Evolutionary conservation across 139 green algal genomes (phyloP).

Genomic region (Tetradesmus lagerheimii): DNA sequence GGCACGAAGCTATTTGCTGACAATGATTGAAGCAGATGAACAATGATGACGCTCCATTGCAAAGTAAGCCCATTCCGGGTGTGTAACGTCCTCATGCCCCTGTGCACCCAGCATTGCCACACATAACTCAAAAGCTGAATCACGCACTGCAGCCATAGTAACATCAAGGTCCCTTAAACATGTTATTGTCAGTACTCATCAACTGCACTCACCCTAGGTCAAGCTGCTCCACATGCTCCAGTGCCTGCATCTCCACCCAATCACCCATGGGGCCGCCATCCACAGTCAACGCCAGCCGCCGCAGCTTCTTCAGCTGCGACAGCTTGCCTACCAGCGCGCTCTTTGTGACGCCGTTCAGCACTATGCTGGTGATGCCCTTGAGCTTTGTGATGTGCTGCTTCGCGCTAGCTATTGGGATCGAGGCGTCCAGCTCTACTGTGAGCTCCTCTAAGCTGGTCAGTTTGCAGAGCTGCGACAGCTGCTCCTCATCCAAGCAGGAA

Average conservation of each 20-base stretch:
- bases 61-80: no score
- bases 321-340: neutral
- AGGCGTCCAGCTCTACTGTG: neutral
- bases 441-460: slow-evolving; percentile 9
- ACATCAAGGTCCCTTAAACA: no score
- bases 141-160: no score
- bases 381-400: slow-evolving; percentile 32
- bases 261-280: no score
- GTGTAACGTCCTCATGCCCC: no score
- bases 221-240: neutral
- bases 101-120: no score
- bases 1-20: no score
- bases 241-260: neutral
- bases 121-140: no score
- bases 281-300: neutral
- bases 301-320: neutral
- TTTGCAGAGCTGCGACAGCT: neutral
- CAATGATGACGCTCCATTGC: no score
- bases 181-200: neutral
- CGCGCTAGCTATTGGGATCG: neutral
- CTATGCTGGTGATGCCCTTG: slow-evolving; percentile 7
- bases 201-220: slow-evolving; percentile 8
- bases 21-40: no score
- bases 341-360: neutral
- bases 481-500: neutral